Base-by-base conservation (phyloP, 2,329 filamentous ascomycete genomes). In the Tolypocladium endophyticum region DNA sequence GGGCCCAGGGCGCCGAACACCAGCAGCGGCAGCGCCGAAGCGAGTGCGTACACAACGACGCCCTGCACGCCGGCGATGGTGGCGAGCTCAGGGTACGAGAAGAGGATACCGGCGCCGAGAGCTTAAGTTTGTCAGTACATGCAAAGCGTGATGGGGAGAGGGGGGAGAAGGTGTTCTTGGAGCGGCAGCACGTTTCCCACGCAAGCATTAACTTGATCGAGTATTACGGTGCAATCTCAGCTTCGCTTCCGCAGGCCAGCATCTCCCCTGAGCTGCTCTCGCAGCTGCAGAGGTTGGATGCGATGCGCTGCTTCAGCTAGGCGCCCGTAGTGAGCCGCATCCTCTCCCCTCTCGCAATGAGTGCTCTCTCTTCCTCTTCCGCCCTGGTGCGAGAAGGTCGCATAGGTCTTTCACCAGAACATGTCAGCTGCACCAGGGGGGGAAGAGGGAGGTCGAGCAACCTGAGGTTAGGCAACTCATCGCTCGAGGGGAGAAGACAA, bases 141-240 rank as follows among this genome's bases (percentile, higher is more conserved):
- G 28, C 43, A 56, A n/a, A 63, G 66, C 68, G 59, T 63, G 64
- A 59, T 66, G 66, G 63, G 64, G 62, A 60, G 59, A 63, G 66
- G 65, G 63, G 54, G 64, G 57, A 60, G 63, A 62, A 67, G 65
- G 67, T 69, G 72, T 68, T 67, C 70, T 72, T 74, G 78, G 85
- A 90, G 89, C 89, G 89, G 89, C 89, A 92, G 88, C 89, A 93
- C 90, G 82, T 92, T 93, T 89, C 90, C 87, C 90, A 93, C 90
- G 90, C 90, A 94, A 94, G 90, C 88, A 92, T 93, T 94, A 93
- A 90, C 90, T 94, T 94, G 90, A 90, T 94, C 90, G 89, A 93
- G 89, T 93, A 87, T 88, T 80, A 92, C 90, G 89, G 90, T 94
- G 85, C 88, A 87, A 87, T 93, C 90, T 94, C 90, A 93, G 90